Percentiles rank a stretch among this genome's conserved stretches.
Evolutionary conservation across 2,329 filamentous ascomycete species (phyloP).

Genomic region (Fusarium denticulatum): DNA sequence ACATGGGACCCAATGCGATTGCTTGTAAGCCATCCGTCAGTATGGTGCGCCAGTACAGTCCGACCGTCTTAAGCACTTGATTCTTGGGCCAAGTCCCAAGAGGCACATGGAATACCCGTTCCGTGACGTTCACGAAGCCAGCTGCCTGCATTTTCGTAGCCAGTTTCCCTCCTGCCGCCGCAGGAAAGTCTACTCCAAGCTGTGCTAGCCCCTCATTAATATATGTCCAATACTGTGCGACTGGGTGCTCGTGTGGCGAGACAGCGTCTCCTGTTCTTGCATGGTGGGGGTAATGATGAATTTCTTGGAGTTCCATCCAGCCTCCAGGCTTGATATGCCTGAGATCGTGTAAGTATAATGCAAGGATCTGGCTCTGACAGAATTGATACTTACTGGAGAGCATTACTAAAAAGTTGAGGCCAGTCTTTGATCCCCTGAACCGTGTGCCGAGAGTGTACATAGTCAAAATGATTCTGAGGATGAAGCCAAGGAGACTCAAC

Average conservation of each 20-base stretch:
- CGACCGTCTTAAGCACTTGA: constrained; percentile 60
- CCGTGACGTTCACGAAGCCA: constrained; percentile 63
- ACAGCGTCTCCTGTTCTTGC: constrained; percentile 53
- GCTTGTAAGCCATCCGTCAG: constrained; percentile 61
- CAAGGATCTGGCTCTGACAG: neutral
- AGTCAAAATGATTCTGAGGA: constrained; percentile 65
- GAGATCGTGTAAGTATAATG: neutral
- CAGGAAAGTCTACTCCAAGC: constrained; percentile 59
- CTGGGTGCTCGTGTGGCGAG: constrained; percentile 49
- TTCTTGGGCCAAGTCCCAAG: constrained; percentile 66
- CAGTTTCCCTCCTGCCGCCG: constrained; percentile 53
- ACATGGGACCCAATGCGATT: constrained; percentile 63
- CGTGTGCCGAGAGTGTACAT: constrained; percentile 68
- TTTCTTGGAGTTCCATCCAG: constrained; percentile 66
- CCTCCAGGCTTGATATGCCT: constrained; percentile 64
- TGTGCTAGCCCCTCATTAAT: constrained; percentile 56
- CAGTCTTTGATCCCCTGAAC: constrained; percentile 67
- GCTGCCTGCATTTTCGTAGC: constrained; percentile 58
- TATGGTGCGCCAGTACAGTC: constrained; percentile 62
- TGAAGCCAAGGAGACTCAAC: constrained; percentile 67
- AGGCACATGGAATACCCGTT: constrained; percentile 61
- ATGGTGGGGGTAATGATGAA: constrained; percentile 60
- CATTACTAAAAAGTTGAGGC: constrained; percentile 56
- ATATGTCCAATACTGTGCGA: constrained; percentile 59
- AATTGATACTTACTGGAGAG: constrained; percentile 30